Percentiles rank a stretch among this genome's conserved stretches.
These are phyloP conservation scores for Fagopyrum homotropicum DNA, from an alignment of 148 eudicot species.

Conservation along the genomic window DNA sequence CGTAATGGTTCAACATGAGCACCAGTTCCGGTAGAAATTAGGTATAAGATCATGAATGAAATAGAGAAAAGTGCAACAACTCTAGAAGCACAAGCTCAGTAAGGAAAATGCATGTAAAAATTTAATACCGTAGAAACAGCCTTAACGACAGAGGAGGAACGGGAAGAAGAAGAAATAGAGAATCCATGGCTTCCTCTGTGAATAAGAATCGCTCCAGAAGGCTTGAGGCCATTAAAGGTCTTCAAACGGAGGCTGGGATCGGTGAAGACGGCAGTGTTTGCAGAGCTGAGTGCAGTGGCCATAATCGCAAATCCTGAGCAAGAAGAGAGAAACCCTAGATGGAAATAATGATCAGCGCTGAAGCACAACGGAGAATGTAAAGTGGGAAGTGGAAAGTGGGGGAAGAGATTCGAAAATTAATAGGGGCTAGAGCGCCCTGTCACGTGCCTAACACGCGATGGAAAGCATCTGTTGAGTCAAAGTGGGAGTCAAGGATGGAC, in stretches of 20 bases:
- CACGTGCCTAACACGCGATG: constrained; percentile 2
- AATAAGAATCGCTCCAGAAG: constrained; percentile 22
- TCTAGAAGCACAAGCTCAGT: not conserved
- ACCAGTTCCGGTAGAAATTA: not conserved
- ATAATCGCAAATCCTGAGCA: constrained; percentile 15
- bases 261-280: constrained; percentile 31
- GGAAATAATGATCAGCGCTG: not conserved
- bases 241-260: constrained; percentile 44
- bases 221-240: constrained; percentile 37
- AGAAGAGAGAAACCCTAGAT: constrained; percentile 9
- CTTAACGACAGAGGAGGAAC: constrained; percentile 22
- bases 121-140: constrained; percentile 66
- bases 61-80: not conserved
- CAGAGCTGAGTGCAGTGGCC: constrained; percentile 59
- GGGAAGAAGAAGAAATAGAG: constrained; percentile 23
- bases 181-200: constrained; percentile 24
- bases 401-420: constrained; percentile 3
- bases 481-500: not conserved
- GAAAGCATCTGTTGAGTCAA: not conserved
- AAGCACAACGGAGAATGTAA: not conserved
- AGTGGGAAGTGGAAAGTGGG: not conserved
- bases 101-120: not conserved
- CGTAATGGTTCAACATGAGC: not conserved
- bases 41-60: not conserved
- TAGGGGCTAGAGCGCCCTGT: not conserved